Base-by-base conservation (phyloP, 306 rosid genomes). In the Quercus engelmannii region DNA sequence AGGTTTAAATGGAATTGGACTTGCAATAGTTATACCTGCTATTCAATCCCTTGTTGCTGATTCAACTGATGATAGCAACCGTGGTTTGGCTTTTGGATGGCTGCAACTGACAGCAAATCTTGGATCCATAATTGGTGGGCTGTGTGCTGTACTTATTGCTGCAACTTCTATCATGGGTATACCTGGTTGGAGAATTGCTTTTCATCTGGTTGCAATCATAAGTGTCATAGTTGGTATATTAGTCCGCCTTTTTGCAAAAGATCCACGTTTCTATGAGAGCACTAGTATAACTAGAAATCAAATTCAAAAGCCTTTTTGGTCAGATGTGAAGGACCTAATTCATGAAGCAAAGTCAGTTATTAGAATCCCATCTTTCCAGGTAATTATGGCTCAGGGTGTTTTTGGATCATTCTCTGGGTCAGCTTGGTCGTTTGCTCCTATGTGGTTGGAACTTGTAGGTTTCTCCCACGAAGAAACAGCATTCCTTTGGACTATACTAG, bases 341-440 rank as follows among this genome's bases (percentile, higher is more conserved):
- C 70, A 86, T n/a, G 97, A 92, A 87, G 84, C 94, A 8, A 92
- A 86, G 26, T 74, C 89, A 0, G 97, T 94, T 3, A 84, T 92
- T 5, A 31, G 77, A 62, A 91, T 92, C 69, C 96, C 90, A 14
- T 80, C 97, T 13, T 94, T 94, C 83, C 94, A 88, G 86, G 89
- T 91, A 65, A 85, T 94, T 68, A 96, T 94, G 59, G 97, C 98
- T 74, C 97, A 92, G 73, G 98, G 98, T 41, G 90, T 94, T 41
- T 87, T 90, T 31, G 98, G 94, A n/a, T 85, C 98, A n/a, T 90
- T 94, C 61, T 92, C 98, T 0, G 81, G 94, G 91, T 88, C 93
- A 0, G 90, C 92, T 7, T 84, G 91, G 84, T 80, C 92, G 5
- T 94, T 94, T 72, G 89, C 92, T 63, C 87, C 94, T 1, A 88